Conservation (phyloP, 1,284 basidiomycete species). For the Trichosporon sp. region DNA sequence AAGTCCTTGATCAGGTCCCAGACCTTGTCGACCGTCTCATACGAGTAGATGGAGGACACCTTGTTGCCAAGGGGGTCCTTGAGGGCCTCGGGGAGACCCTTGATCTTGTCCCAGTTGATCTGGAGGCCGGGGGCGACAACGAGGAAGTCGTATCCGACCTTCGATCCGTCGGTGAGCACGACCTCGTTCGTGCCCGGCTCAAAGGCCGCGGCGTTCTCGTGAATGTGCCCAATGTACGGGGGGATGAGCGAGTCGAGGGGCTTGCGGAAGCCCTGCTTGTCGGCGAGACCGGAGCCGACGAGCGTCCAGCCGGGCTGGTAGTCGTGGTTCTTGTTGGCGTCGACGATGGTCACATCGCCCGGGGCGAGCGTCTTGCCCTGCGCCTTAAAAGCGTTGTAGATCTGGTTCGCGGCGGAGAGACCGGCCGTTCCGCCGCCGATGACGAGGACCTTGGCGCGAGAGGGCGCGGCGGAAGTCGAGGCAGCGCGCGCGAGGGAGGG, state of each 20-base stretch:
- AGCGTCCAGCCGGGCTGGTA: constrained; percentile 85
- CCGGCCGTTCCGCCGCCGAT: constrained; percentile 67
- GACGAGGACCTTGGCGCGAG: constrained; percentile 59
- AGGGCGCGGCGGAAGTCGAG: constrained; percentile 41
- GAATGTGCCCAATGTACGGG: constrained; percentile 70
- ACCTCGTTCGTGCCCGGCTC: constrained; percentile 74
- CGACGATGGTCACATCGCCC: constrained; percentile 81
- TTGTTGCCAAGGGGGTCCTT: constrained; percentile 68
- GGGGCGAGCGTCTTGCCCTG: constrained; percentile 68
- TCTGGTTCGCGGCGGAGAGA: constrained; percentile 75
- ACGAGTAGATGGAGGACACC: constrained; percentile 94
- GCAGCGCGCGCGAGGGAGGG: constrained; percentile 32
- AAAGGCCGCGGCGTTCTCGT: constrained; percentile 74
- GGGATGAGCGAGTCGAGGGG: constrained; percentile 73
- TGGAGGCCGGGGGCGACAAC: constrained; percentile 88
- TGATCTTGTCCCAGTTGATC: constrained; percentile 74
- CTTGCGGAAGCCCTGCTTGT: constrained; percentile 69
- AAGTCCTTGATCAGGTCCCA: constrained; percentile 78
- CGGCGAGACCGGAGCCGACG: constrained; percentile 78
- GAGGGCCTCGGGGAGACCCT: constrained; percentile 77
- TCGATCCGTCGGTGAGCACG: constrained; percentile 68
- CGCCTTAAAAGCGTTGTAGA: constrained; percentile 73
- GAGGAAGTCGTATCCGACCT: constrained; percentile 79
- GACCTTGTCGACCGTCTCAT: constrained; percentile 81
- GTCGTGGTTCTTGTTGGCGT: constrained; percentile 58